Base-by-base conservation (phyloP, 1,139 yeast species). In the Saccharomyces hybrid region DNA sequence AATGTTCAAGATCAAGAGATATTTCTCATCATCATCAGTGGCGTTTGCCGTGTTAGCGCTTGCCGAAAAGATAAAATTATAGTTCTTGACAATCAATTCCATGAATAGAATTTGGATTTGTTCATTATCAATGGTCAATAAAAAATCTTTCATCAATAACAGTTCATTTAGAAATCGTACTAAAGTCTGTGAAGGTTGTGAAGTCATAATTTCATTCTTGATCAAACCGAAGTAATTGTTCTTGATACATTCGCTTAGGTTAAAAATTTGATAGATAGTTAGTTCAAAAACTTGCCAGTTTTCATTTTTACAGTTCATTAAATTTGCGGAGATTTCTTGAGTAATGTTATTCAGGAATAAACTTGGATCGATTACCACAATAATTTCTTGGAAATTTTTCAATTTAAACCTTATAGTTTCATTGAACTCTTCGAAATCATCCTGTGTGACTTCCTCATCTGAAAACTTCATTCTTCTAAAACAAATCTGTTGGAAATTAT, bases 211-310 rank as follows among this genome's bases (percentile, higher is more conserved):
- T 69, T 84, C 82, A 29, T 75, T 72, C 65, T 85, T 86, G 28
- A 88, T 87, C 23, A 84, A 70, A 57, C 84, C 82, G 66, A 88
- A 80, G 13, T 85, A 70, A 60, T 87, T 88, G 63, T 83, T 87
- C 68, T 88, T 82, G 56, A 91, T 76, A 55, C 88, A 81, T 59
- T 91, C 99, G 54, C 91, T 85, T 61, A 85, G 83, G 59, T 84
- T 85, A 56, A 83, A 80, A 63, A 93, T 76, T 69, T 91, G 95
- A 66, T 76, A 90, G 51, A 95, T 73, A 1, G 97, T 98, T 59
- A 95, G 76, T 71, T 95, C 99, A 34, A 88, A 76, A 44, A 80
- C 82, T 64, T 88, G 81, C 98, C 98, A 91, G 59, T 82, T 80
- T 16, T 38, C 44, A 8, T 38, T 38, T 20, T 38, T 38, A 20